Evolutionary conservation across 1,284 basidiomycete species (phyloP).

Genomic region (Pyrrhoderma noxium): DNA sequence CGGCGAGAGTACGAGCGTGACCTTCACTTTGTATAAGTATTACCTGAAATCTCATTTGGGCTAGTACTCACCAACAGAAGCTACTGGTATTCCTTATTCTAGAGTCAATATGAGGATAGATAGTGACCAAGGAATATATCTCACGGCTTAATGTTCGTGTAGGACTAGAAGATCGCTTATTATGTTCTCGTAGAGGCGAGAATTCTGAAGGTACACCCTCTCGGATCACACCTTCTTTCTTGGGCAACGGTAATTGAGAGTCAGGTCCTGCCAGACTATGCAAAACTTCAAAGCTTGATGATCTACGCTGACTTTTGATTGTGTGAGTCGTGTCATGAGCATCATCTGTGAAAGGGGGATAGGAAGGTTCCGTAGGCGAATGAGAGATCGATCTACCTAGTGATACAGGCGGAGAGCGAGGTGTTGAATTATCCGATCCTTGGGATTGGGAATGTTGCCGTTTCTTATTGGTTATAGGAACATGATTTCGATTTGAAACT

Average conservation of each 20-base stretch:
- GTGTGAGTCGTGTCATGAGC: conserved; percentile 25
- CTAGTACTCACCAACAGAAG: conserved; percentile 56
- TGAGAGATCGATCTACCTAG: conserved; percentile 36
- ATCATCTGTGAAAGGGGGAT: conserved; percentile 29
- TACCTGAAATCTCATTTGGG: conserved; percentile 18
- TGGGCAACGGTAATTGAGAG: conserved; percentile 60
- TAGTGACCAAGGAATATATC: conserved; percentile 28
- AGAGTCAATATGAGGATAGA: conserved; percentile 19
- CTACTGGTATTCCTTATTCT: conserved; percentile 64
- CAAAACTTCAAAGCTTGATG: conserved; percentile 63
- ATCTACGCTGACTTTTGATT: conserved; percentile 44
- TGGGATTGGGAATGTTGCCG: conserved; percentile 70
- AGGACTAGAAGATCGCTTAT: conserved; percentile 59
- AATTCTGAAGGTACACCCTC: conserved; percentile 67
- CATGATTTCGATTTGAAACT: conserved; percentile 66
- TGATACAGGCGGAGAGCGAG: conserved; percentile 44
- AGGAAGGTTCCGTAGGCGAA: conserved; percentile 26
- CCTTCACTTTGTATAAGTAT: conserved; percentile 36
- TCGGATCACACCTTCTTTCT: conserved; percentile 41
- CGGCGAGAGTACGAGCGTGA: conserved; percentile 72
- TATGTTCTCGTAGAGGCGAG: conserved; percentile 26
- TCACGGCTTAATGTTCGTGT: conserved; percentile 72
- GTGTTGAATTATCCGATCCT: conserved; percentile 54
- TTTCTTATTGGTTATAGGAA: conserved; percentile 66
- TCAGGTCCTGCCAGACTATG: conserved; percentile 65